These are phyloP conservation scores for Gnetum montanum DNA, from an alignment of 75 land plant species.

Conservation along the genomic window DNA sequence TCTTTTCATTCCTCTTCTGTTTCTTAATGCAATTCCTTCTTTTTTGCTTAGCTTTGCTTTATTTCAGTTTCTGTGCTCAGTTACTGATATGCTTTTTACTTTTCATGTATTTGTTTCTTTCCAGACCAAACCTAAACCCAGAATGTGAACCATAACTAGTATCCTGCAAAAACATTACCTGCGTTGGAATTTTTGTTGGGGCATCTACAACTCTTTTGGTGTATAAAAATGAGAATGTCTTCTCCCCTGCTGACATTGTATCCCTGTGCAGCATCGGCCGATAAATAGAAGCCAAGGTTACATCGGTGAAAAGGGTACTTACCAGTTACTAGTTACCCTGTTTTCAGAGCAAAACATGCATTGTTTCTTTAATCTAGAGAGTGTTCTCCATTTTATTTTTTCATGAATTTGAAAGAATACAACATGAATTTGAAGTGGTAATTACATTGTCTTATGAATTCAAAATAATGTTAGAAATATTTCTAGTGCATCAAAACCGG, in stretches of 20 bases:
- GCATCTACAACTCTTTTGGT: constrained; percentile 24
- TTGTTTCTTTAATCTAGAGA: neutral
- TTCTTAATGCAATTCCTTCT: neutral
- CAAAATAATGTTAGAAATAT: no score
- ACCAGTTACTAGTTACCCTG: neutral
- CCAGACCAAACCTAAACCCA: no score
- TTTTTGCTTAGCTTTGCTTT: neutral
- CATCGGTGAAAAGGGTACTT: constrained; percentile 38
- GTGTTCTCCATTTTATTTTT: neutral
- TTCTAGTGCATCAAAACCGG: no score
- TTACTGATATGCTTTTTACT: no score
- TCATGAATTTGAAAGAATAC: neutral
- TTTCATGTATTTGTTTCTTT: no score
- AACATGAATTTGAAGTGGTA: no score
- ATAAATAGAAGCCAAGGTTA: constrained; percentile 16
- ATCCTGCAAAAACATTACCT: constrained; percentile 18
- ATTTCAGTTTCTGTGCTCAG: no score
- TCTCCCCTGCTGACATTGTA: constrained; percentile 19
- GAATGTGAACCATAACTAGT: constrained; percentile 36
- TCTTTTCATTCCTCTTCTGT: no score
- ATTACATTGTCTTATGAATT: no score
- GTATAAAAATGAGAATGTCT: constrained; percentile 41
- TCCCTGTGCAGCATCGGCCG: constrained; percentile 37
- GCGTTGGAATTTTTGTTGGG: constrained; percentile 22
- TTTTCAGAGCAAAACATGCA: neutral